Conservation (phyloP, 2,329 filamentous ascomycete genomes). For the Trichoderma pleuroti region DNA sequence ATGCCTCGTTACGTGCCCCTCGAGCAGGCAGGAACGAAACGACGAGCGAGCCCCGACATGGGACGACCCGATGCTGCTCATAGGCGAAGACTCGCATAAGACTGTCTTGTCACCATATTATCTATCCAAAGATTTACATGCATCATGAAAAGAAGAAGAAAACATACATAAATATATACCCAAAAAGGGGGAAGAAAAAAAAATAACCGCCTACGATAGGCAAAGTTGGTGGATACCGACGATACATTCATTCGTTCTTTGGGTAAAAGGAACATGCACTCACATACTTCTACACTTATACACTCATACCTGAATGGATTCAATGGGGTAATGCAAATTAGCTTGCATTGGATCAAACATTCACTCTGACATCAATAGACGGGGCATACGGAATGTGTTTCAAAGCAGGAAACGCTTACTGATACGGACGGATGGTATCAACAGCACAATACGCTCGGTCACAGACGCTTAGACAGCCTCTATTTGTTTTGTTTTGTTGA, state of each 20-base stretch:
- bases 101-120: neutral
- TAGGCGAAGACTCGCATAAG: constrained; percentile 36
- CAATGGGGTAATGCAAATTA: neutral
- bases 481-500: constrained; percentile 15
- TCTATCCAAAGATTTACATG: neutral
- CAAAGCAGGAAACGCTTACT: neutral
- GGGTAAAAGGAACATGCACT: neutral
- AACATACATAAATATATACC: neutral
- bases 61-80: constrained; percentile 45
- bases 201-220: neutral
- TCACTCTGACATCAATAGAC: neutral
- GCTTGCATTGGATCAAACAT: neutral
- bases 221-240: neutral
- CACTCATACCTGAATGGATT: neutral
- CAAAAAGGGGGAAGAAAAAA: neutral
- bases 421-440: neutral
- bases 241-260: constrained; percentile 1
- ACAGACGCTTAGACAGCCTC: neutral
- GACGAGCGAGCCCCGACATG: constrained; percentile 49
- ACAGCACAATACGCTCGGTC: constrained; percentile 11
- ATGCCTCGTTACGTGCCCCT: constrained; percentile 32
- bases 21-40: constrained; percentile 47
- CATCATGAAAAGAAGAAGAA: neutral
- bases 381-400: constrained; percentile 8
- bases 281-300: neutral